Conservation (phyloP, 1,139 yeast genomes). For the Candida pseudoviswanathii region DNA sequence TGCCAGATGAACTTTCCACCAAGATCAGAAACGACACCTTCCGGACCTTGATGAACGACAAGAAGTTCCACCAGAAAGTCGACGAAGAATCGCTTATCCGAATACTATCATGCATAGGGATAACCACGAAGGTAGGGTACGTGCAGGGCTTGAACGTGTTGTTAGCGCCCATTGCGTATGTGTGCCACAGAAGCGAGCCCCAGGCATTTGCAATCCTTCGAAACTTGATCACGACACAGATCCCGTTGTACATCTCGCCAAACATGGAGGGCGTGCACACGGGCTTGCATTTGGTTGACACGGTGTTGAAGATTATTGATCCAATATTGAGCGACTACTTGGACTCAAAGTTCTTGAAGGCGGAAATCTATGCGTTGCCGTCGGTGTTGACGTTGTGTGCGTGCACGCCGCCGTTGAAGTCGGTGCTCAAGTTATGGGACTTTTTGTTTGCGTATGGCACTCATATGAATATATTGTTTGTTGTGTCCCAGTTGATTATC, state of each 20-base stretch:
- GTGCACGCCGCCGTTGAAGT: slow-evolving; percentile 82
- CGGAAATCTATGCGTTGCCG: slow-evolving; percentile 89
- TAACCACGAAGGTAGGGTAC: slow-evolving; percentile 55
- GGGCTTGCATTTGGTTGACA: slow-evolving; percentile 69
- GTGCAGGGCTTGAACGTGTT: slow-evolving; percentile 93
- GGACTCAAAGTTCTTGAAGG: slow-evolving; percentile 66
- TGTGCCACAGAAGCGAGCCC: slow-evolving; percentile 75
- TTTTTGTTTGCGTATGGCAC: slow-evolving; percentile 88
- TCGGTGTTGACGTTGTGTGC: slow-evolving; percentile 86
- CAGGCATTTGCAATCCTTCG: slow-evolving; percentile 79
- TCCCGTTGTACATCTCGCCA: slow-evolving; percentile 80
- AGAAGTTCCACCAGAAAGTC: slow-evolving; percentile 64
- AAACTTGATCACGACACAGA: slow-evolving; percentile 55
- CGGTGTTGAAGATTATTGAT: slow-evolving; percentile 71
- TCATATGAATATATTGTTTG: slow-evolving; percentile 81
- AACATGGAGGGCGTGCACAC: slow-evolving; percentile 83
- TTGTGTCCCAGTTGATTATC: slow-evolving; percentile 80
- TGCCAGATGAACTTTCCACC: slow-evolving; percentile 48
- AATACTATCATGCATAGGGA: slow-evolving; percentile 73
- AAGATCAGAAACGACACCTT: slow-evolving; percentile 88
- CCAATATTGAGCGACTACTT: slow-evolving; percentile 65
- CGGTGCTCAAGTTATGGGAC: slow-evolving; percentile 85
- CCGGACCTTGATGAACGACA: slow-evolving; percentile 80
- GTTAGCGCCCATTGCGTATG: slow-evolving; percentile 80
- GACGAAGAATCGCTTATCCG: slow-evolving; percentile 69